Conservation (phyloP, 2,329 filamentous ascomycete species). For the Alternaria sp. region DNA sequence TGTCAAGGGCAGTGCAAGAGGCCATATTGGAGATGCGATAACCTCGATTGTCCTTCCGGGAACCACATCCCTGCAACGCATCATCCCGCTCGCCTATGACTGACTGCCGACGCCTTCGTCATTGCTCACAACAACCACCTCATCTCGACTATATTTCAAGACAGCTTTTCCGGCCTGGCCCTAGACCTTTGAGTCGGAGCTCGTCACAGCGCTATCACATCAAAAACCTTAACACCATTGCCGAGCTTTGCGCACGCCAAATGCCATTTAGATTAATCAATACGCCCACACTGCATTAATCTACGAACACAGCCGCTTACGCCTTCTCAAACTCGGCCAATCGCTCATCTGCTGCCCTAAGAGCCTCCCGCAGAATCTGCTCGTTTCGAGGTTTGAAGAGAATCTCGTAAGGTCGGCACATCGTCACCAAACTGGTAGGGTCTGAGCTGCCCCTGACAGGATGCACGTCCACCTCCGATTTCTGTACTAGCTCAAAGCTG, state of each 20-base stretch:
- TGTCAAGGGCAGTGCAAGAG: constrained; percentile 6
- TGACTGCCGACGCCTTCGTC: not conserved
- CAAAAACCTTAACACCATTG: too few species aligned
- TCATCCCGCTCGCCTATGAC: constrained; percentile 10
- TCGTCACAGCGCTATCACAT: too few species aligned
- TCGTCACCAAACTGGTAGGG: constrained; percentile 68
- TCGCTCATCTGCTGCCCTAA: constrained; percentile 47
- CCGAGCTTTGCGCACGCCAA: not conserved
- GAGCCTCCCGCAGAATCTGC: constrained; percentile 53
- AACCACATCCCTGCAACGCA: constrained; percentile 16
- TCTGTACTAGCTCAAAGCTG: constrained; percentile 66
- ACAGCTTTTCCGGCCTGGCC: not conserved
- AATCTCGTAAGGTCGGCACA: constrained; percentile 66
- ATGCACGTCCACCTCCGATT: constrained; percentile 65
- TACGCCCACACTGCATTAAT: not conserved
- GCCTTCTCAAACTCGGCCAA: constrained; percentile 26
- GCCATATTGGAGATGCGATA: constrained; percentile 20
- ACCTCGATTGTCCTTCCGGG: not conserved
- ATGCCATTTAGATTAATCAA: not conserved
- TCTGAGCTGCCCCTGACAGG: constrained; percentile 68
- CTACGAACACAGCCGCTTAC: not conserved
- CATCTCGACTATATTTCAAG: not conserved
- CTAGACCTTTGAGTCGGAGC: too few species aligned
- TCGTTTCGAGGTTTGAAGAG: constrained; percentile 65
- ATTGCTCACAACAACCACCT: not conserved